A percentile compares a stretch with the other conserved stretches of the same genome.
Evolutionary conservation across 768 basidiomycete genomes (phyloP).

Genomic region (Leucogyrophana mollusca): DNA sequence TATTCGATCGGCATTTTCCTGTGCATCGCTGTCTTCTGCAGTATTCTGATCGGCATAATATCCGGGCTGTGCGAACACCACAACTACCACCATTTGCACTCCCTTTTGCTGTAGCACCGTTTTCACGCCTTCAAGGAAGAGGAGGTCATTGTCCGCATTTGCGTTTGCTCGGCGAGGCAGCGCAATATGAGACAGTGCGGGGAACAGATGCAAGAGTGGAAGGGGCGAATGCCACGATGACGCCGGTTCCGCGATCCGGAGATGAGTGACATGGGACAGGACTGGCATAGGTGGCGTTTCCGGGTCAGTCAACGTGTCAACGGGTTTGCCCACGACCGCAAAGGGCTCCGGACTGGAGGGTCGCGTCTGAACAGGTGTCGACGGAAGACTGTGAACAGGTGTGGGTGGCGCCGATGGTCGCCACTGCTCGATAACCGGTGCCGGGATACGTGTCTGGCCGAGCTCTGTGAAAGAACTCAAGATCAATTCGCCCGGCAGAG

Average conservation of each 20-base stretch:
- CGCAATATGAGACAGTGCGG: conserved; percentile 38
- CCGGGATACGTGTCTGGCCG: not conserved
- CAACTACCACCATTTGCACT: conserved; percentile 36
- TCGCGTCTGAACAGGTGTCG: conserved; percentile 9
- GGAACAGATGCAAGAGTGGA: conserved; percentile 16
- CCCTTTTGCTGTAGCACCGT: conserved; percentile 26
- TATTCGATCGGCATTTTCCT: not conserved
- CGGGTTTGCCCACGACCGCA: not conserved
- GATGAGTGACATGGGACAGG: conserved; percentile 7
- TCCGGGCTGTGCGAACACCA: conserved; percentile 25
- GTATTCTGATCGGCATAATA: conserved; percentile 2
- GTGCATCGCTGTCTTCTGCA: not conserved
- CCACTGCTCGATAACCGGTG: conserved; percentile 5
- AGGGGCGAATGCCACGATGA: conserved; percentile 14
- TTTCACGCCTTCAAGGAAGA: conserved; percentile 34
- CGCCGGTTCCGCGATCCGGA: conserved; percentile 18
- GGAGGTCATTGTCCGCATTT: conserved; percentile 39
- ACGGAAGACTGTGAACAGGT: not conserved
- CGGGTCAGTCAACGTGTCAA: too few species aligned
- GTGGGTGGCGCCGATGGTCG: conserved; percentile 14
- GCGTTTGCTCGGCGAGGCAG: conserved; percentile 39
- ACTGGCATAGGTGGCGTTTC: not conserved
- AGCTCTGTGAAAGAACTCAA: conserved; percentile 9
- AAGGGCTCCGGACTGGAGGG: conserved; percentile 24
- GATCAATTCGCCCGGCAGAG: conserved; percentile 6